Evolutionary conservation across 768 basidiomycete genomes (phyloP).

Genomic region (Leucocoprinus leucothites): DNA sequence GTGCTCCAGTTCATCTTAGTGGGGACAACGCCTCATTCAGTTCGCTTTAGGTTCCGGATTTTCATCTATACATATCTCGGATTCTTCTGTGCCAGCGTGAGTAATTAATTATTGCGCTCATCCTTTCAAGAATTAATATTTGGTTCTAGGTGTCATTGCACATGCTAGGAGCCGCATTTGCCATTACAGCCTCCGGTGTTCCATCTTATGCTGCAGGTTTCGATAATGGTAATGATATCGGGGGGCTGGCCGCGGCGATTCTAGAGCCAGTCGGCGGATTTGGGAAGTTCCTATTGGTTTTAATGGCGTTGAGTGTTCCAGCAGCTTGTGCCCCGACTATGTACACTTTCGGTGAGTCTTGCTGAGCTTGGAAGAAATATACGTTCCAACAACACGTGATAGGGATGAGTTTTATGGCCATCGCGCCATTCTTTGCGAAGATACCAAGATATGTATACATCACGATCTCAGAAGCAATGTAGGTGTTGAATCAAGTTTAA

Average conservation of each 20-base stretch:
- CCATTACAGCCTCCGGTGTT: conserved; percentile 50
- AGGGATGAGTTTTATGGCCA: conserved; percentile 63
- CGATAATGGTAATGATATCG: conserved; percentile 48
- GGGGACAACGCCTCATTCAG: not conserved
- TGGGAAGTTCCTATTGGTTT: conserved; percentile 67
- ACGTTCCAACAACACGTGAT: not conserved
- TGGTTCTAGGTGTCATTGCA: conserved; percentile 34
- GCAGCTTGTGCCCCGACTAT: conserved; percentile 76
- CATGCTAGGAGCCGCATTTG: conserved; percentile 69
- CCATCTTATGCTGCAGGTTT: conserved; percentile 58
- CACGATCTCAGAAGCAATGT: conserved; percentile 65
- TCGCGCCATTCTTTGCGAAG: conserved; percentile 47
- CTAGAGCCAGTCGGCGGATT: conserved; percentile 60
- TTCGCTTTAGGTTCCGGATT: conserved; percentile 43
- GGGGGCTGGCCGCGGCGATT: conserved; percentile 62
- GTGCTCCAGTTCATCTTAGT: conserved; percentile 9
- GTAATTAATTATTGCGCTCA: conserved; percentile 16
- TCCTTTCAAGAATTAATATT: not conserved
- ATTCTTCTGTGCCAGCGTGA: conserved; percentile 57
- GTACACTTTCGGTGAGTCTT: conserved; percentile 58
- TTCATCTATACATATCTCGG: conserved; percentile 66
- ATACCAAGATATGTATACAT: conserved; percentile 72
- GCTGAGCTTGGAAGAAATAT: not conserved
- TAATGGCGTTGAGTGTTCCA: conserved; percentile 73
- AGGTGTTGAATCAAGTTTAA: conserved; percentile 24